Evolutionary conservation across 495 filamentous ascomycete genomes (phyloP), one percentile per base, ranked within the genome.

Genomic region (Baudoinia panamericana): DNA sequence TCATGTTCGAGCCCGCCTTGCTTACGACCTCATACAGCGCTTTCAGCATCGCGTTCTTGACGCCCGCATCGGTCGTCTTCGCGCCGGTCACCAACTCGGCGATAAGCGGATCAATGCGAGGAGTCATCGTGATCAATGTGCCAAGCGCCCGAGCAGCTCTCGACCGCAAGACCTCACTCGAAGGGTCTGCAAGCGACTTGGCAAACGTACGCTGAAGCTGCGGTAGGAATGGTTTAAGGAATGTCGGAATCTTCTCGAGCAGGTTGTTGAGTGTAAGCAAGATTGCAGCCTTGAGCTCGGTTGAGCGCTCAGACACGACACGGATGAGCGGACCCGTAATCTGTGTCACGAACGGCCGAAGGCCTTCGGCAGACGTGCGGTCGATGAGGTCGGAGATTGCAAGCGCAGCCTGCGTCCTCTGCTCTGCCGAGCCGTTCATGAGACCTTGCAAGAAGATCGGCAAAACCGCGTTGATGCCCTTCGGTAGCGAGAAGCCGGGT

Each of bases 361-460:
- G 67, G 12, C 85, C 78, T 39, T 84, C 76, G 26, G 80, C 70
- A 51, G 72, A 82, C 5, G 90, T 90, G 22, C 88, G 72, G 59
- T 96, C 92, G 50, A 96, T 76, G 48, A 97, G 80, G 55, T 97
- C 92, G 2, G 84, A 90, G 48, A 97, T 93, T 6, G 82, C 90
- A 33, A 97, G 68, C 41, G 92, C 92, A 28, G 90, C 73, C 55
- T 93, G 80, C 12, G 82, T 90, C 54, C 86, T 71, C 63, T 96
- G 92, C 4, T 97, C 92, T 9, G 80, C 60, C 13, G 80, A 85
- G 41, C 90, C 90, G 52, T 96, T 94, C 75, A 96, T 90, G 46
- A 97, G 71, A 63, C 88, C 90, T 55, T 97, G 90, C 48, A 96
- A 63, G 73, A 97, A 96, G 51, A 97, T 95, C 3, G 92, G 92